These are phyloP conservation scores for Venturia asperata DNA, from an alignment of 2,329 filamentous ascomycete genomes.

Conservation along the genomic window DNA sequence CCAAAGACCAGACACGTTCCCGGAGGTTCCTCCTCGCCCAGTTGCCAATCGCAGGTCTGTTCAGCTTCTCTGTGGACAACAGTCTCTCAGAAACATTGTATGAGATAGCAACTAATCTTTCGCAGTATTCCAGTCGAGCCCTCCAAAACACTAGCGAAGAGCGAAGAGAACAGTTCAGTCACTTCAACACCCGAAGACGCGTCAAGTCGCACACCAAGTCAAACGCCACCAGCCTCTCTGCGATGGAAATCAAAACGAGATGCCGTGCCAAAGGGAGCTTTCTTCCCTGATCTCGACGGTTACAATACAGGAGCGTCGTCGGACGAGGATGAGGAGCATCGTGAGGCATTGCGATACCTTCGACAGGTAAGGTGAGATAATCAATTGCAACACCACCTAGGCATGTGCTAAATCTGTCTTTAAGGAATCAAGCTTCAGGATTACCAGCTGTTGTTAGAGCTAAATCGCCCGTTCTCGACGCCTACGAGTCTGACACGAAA, in stretches of 20 bases:
- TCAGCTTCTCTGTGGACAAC: slow-evolving; percentile 5
- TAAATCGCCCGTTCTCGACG: slow-evolving; percentile 37
- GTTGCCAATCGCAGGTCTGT: slow-evolving; percentile 21
- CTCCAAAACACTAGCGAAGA: neutral
- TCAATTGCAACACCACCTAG: slow-evolving; percentile 22
- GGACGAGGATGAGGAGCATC: slow-evolving; percentile 24
- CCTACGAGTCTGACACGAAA: slow-evolving; percentile 28
- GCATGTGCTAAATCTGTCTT: slow-evolving; percentile 19
- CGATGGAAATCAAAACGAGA: slow-evolving; percentile 7
- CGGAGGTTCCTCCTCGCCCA: slow-evolving; percentile 18
- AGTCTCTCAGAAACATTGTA: neutral
- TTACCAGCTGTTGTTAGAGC: slow-evolving; percentile 67
- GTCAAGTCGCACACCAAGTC: neutral
- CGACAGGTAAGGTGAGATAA: slow-evolving; percentile 25
- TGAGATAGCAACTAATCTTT: neutral
- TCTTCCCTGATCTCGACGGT: slow-evolving; percentile 16
- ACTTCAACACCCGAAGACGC: slow-evolving; percentile 1
- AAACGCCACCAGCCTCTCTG: neutral
- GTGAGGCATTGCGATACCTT: slow-evolving; percentile 31
- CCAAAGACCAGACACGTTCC: slow-evolving; percentile 29
- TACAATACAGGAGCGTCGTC: slow-evolving; percentile 19
- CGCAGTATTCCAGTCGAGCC: slow-evolving; percentile 16
- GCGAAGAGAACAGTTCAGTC: neutral
- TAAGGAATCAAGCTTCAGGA: slow-evolving; percentile 64
- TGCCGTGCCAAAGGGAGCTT: neutral